These are phyloP conservation scores for Ceratocystis huliohia DNA, from an alignment of 2,329 filamentous ascomycete species.

Conservation along the genomic window DNA sequence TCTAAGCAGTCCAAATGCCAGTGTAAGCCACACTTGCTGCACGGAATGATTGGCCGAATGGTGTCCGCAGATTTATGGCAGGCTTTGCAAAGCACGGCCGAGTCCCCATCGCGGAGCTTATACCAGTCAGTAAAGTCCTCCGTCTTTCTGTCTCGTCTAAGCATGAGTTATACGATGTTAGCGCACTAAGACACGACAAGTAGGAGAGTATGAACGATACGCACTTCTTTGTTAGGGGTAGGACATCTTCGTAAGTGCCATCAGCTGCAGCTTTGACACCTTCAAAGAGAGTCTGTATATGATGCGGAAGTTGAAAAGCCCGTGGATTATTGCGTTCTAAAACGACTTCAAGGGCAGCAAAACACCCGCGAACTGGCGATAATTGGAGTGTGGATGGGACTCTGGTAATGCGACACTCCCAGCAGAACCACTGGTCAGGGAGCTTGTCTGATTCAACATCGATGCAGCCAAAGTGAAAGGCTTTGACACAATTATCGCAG, in stretches of 20 bases:
- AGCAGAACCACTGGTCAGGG: constrained; percentile 76
- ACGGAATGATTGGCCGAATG: constrained; percentile 66
- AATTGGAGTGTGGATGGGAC: constrained; percentile 16
- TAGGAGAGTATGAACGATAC: background rate
- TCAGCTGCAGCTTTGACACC: constrained; percentile 64
- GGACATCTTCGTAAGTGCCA: constrained; percentile 66
- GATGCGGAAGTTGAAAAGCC: constrained; percentile 58
- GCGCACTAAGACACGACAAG: background rate
- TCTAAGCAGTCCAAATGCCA: constrained; percentile 93
- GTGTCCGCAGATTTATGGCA: constrained; percentile 55
- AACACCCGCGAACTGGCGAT: constrained; percentile 38
- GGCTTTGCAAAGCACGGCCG: constrained; percentile 61
- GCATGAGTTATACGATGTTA: background rate
- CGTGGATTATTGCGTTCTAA: constrained; percentile 58
- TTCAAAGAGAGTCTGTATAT: constrained; percentile 64
- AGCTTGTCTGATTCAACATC: constrained; percentile 57
- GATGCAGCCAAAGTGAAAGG: constrained; percentile 82
- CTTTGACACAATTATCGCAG: constrained; percentile 82
- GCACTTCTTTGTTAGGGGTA: constrained; percentile 25
- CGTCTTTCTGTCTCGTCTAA: constrained; percentile 30
- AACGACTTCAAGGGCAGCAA: constrained; percentile 47
- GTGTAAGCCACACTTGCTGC: constrained; percentile 65
- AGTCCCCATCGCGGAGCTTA: constrained; percentile 57
- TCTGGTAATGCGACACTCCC: constrained; percentile 46
- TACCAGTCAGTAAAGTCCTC: constrained; percentile 55